Base-by-base conservation (phyloP, 2,329 filamentous ascomycete genomes). In the Aspergillus sp. region DNA sequence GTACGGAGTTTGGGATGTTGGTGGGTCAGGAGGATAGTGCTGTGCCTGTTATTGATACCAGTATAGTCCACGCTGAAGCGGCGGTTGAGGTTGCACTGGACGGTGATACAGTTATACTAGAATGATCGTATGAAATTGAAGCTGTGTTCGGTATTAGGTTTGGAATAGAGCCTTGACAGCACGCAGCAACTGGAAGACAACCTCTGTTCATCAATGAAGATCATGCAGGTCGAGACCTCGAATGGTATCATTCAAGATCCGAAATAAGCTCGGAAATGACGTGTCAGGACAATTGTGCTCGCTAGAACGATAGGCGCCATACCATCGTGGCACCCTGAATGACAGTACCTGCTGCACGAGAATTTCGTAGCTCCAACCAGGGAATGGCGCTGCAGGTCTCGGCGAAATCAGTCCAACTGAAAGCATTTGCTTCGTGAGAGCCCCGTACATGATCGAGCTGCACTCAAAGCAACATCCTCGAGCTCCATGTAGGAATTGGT, bases 371-470 rank as follows among this genome's bases (percentile, higher is more conserved):
- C 23, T 58, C 37, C 61, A 45, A 33, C 31, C 23, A 4, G 21
- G 8, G 23, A 64, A 67, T 48, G 66, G 66, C 37, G 58, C 15
- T 15, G 4, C 53, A 43, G 62, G 62, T 44, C 39, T 55, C 21
- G 58, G 59, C 27, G 41, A 55, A 59, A 64, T 57, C 12, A 66
- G 45, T 40, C 19, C 14, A n/a, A 21, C 52, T 51, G 55, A 59
- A 5, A 58, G 51, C 60, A 65, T 63, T 6, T 60, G 15, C 41
- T 50, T 55, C 33, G 56, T 60, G 9, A 68, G 57, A 31, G 60
- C 61, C 15, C 66, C 67, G 46, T 58, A 61, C 66, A 68, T 67
- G 6, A 68, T 67, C 56, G 66, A 64, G 9, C 58, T 55, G 41
- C 68, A 69, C 24, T 67, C 65, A 37, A 63, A 68, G 12, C 37